Base-by-base conservation (phyloP, 148 eudicot genomes). In the Suaeda aralocaspica region DNA sequence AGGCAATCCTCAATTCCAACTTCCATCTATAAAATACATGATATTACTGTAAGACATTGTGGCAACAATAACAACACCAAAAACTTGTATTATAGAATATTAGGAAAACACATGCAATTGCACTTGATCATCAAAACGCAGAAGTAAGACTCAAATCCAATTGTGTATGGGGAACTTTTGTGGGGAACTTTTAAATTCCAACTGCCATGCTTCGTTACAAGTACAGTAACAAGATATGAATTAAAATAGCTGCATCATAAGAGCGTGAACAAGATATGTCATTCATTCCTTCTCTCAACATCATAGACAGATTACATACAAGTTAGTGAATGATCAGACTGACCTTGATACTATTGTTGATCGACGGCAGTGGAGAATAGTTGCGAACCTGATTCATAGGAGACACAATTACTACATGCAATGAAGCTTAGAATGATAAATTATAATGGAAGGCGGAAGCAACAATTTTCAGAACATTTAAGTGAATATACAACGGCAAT, bases 1-100 rank as follows among this genome's bases (percentile, higher is more conserved):
- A 94, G 84, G 80, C 99, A 91, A 75, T 91, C 97, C 82, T 91
- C 97, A 71, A 94, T 94, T 73, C 99, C 97, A 70, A 94, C 99
- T 81, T 94, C 97, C 97, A 94, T 94, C 99, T 94, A 83, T 79
- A 81, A 64, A 48, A 81, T 66, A 53, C 41, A 52, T 57, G 36
- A 55, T 52, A 59, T 66, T 59, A 26, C 14, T 28, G 49, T 46
- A n/a, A 62, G 65, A 52, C 75, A 64, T 6, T 21, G 42, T 16
- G 28, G 60, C 34, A 57, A 58, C 31, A 51, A 25, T 49, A 24
- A 19, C 15, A 42, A 11, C 41, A 59, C 33, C 30, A 39, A 9
- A 0, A 29, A 45, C 29, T 46, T 65, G 74, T 58, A 4, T 24
- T 29, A 51, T 0, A 71, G 33, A 48, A 21, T 26, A 46, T 5